Percentiles rank a stretch among this genome's conserved stretches.
Evolutionary conservation across 805 yeast species (phyloP).

Genomic region (Komagataella pastoris): DNA sequence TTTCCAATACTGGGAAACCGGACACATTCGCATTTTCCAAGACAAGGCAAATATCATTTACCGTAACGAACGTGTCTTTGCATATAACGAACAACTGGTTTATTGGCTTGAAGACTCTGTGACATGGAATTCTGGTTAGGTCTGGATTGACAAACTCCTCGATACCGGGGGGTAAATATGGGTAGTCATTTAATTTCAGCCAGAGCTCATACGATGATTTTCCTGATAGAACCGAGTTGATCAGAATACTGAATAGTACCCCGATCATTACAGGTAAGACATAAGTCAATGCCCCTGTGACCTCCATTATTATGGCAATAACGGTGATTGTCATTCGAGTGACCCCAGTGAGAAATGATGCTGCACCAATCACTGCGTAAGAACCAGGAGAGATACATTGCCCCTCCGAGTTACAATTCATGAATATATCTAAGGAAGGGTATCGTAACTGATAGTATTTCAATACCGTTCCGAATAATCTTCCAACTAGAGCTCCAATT

Average conservation of each 20-base stretch:
- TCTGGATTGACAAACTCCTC: conserved; percentile 12
- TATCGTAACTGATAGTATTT: conserved; percentile 29
- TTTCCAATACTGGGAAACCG: neutral
- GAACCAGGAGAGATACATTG: conserved; percentile 73
- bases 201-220: conserved; percentile 56
- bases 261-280: conserved; percentile 80
- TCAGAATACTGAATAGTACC: conserved; percentile 61
- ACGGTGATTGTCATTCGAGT: conserved; percentile 71
- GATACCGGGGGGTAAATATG: conserved; percentile 25
- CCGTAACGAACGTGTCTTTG: neutral
- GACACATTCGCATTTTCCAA: neutral
- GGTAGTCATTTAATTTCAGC: conserved; percentile 26
- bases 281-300: conserved; percentile 77
- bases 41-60: neutral
- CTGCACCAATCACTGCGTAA: conserved; percentile 83
- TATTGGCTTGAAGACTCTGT: neutral
- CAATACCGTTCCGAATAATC: conserved; percentile 39
- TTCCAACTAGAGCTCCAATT: conserved; percentile 47
- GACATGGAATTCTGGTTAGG: neutral
- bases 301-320: conserved; percentile 70
- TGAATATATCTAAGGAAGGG: conserved; percentile 21
- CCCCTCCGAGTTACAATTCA: conserved; percentile 24
- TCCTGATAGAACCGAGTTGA: conserved; percentile 47
- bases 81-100: neutral
- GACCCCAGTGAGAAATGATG: conserved; percentile 67